Percentiles rank a stretch among this genome's conserved stretches.
Evolutionary conservation across 2,329 filamentous ascomycete species (phyloP).

Genomic region (Fusarium incarnatum): DNA sequence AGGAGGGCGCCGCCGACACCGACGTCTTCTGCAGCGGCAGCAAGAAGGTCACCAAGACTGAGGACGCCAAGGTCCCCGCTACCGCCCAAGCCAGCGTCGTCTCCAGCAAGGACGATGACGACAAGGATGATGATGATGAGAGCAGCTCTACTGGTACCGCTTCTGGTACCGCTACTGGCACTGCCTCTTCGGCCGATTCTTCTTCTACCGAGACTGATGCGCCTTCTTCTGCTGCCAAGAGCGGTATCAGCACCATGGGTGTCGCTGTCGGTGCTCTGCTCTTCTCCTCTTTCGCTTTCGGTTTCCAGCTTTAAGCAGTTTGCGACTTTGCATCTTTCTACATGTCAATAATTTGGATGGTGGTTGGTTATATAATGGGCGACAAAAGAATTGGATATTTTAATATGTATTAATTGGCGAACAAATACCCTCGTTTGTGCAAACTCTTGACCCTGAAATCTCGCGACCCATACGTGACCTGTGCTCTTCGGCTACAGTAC

Average conservation of each 20-base stretch:
- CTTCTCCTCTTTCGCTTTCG: constrained; percentile 49
- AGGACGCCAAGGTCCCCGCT: constrained; percentile 43
- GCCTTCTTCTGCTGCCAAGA: constrained; percentile 36
- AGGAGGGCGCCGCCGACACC: constrained; percentile 51
- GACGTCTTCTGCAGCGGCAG: constrained; percentile 60
- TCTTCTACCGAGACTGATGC: constrained; percentile 35
- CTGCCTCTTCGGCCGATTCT: constrained; percentile 9
- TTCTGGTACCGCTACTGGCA: constrained; percentile 9
- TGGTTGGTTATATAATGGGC: constrained; percentile 6
- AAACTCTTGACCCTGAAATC: neutral
- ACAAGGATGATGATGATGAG: constrained; percentile 13
- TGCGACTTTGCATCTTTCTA: constrained; percentile 2
- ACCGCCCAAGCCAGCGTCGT: constrained; percentile 51
- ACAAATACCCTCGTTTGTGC: neutral
- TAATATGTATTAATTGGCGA: constrained; percentile 1
- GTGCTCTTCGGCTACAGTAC: neutral
- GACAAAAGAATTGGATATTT: neutral
- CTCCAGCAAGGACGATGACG: constrained; percentile 28
- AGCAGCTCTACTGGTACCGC: constrained; percentile 18
- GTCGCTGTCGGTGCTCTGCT: constrained; percentile 53
- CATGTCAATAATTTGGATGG: constrained; percentile 23
- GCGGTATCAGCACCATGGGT: constrained; percentile 49
- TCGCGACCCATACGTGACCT: neutral
- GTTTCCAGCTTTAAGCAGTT: constrained; percentile 43
- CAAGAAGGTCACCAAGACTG: constrained; percentile 49